A percentile compares a stretch with the other conserved stretches of the same genome.
Conservation (phyloP, 345 rosid genomes). For the Eutrema japonicum region DNA sequence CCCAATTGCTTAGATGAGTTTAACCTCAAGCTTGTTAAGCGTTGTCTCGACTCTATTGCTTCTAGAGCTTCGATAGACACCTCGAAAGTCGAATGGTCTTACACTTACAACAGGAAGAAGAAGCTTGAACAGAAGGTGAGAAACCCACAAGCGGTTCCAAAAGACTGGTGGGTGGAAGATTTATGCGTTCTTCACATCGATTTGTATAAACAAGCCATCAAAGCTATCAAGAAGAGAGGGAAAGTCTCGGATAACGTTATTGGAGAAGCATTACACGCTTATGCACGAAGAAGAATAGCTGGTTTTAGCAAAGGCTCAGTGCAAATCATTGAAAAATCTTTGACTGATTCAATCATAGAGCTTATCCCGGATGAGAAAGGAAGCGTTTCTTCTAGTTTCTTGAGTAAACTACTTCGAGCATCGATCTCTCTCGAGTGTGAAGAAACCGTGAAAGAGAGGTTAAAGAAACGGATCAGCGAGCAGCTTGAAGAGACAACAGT, state of each 20-base stretch:
- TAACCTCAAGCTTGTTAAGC: slow-evolving; percentile 20
- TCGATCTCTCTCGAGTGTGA: slow-evolving; percentile 52
- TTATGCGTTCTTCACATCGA: slow-evolving; percentile 56
- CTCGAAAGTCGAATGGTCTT: slow-evolving; percentile 56
- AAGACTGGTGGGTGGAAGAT: slow-evolving; percentile 67
- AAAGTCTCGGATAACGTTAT: slow-evolving; percentile 40
- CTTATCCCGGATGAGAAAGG: slow-evolving; percentile 60
- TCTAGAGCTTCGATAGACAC: slow-evolving; percentile 53
- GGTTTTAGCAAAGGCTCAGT: slow-evolving; percentile 60
- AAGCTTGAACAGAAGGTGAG: slow-evolving; percentile 46
- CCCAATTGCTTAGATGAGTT: slow-evolving; percentile 4
- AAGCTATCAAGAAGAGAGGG: slow-evolving; percentile 47
- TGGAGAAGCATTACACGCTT: slow-evolving; percentile 57
- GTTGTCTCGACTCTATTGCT: slow-evolving; percentile 52
- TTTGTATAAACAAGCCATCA: slow-evolving; percentile 50
- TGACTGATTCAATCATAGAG: slow-evolving; percentile 58
- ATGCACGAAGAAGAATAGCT: slow-evolving; percentile 55
- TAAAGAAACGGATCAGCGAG: slow-evolving; percentile 53
- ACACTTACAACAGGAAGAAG: slow-evolving; percentile 53
- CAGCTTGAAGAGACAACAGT: slow-evolving; percentile 62
- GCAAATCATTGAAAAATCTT: slow-evolving; percentile 50
- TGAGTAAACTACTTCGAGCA: slow-evolving; percentile 61
- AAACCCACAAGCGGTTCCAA: slow-evolving; percentile 50
- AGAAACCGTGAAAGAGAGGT: slow-evolving; percentile 53
- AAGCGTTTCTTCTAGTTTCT: slow-evolving; percentile 57